These are phyloP conservation scores for Metarhizium anisopliae DNA, from an alignment of 2,329 filamentous ascomycete species.

Conservation along the genomic window DNA sequence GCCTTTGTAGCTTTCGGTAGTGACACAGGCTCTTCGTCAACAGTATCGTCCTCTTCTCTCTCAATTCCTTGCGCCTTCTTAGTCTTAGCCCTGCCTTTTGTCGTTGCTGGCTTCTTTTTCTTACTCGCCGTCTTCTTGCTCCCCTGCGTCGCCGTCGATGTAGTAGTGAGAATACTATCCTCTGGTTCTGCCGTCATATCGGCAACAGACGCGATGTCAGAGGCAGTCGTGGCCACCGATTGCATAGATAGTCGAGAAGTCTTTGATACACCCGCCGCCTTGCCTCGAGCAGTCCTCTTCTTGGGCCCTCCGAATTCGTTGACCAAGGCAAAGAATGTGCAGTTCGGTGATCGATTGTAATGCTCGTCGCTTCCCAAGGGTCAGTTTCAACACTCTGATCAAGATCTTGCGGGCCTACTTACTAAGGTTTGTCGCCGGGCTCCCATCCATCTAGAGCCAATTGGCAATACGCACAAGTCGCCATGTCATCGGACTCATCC, in stretches of 20 bases:
- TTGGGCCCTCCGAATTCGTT: slow-evolving; percentile 42
- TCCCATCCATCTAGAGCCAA: slow-evolving; percentile 93
- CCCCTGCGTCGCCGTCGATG: slow-evolving; percentile 49
- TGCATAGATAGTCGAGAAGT: slow-evolving; percentile 56
- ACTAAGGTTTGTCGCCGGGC: slow-evolving; percentile 80
- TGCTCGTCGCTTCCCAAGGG: slow-evolving; percentile 64
- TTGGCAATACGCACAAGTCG: slow-evolving; percentile 84
- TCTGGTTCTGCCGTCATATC: slow-evolving; percentile 42
- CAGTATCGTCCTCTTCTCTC: slow-evolving; percentile 22
- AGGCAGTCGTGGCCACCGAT: slow-evolving; percentile 41
- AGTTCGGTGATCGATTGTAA: slow-evolving; percentile 65
- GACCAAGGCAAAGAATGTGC: slow-evolving; percentile 70
- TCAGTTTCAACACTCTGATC: slow-evolving; percentile 12
- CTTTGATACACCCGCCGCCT: slow-evolving; percentile 54
- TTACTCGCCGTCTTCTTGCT: slow-evolving; percentile 44
- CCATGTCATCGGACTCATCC: slow-evolving; percentile 75
- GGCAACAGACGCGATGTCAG: slow-evolving; percentile 38
- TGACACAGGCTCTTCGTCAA: slow-evolving; percentile 13
- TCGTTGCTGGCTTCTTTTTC: slow-evolving; percentile 44
- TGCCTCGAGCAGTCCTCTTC: slow-evolving; percentile 48
- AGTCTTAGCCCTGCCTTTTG: slow-evolving; percentile 31
- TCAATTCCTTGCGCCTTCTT: slow-evolving; percentile 35
- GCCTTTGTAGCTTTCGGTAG: slow-evolving; percentile 28
- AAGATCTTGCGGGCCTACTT: slow-evolving; percentile 23
- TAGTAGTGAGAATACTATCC: slow-evolving; percentile 51